phyloP scores from a whole-genome alignment of 1,139 yeast genomes.

The Candida sp. region DNA sequence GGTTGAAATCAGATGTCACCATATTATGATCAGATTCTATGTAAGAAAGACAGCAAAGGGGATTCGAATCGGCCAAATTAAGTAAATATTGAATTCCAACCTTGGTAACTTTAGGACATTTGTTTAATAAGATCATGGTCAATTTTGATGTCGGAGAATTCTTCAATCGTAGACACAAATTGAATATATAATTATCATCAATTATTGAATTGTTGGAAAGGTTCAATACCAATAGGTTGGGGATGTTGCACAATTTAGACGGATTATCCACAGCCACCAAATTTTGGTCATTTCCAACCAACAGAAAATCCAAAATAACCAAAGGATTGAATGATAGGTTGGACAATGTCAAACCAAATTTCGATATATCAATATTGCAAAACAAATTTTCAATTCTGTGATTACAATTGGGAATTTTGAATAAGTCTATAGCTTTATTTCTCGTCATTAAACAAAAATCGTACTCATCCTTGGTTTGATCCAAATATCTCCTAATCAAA shows the following conservation, averaged over 20 bases:
- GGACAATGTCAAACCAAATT: conserved; percentile 16
- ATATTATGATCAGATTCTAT: conserved; percentile 17
- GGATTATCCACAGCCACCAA: neutral
- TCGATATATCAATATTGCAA: conserved; percentile 20
- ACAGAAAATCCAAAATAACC: conserved; percentile 16
- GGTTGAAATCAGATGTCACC: neutral
- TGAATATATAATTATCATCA: conserved; percentile 30
- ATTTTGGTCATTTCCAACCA: neutral
- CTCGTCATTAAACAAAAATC: conserved; percentile 1
- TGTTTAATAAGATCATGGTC: conserved; percentile 19
- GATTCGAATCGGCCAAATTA: conserved; percentile 6
- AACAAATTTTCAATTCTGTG: conserved; percentile 37
- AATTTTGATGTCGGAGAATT: conserved; percentile 22
- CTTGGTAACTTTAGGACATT: conserved; percentile 22
- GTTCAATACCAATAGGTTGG: conserved; percentile 29
- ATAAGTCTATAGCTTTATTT: conserved; percentile 6
- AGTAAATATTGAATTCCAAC: conserved; percentile 16
- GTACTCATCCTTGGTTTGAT: neutral
- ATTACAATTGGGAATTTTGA: conserved; percentile 10
- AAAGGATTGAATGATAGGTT: conserved; percentile 12
- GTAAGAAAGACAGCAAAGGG: conserved; percentile 15
- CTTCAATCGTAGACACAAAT: conserved; percentile 19
- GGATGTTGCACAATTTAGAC: conserved; percentile 21
- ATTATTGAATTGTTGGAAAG: conserved; percentile 23
- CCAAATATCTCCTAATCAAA: conserved; percentile 5